Base-by-base conservation (phyloP, 805 yeast genomes). In the Yarrowia osloensis region DNA sequence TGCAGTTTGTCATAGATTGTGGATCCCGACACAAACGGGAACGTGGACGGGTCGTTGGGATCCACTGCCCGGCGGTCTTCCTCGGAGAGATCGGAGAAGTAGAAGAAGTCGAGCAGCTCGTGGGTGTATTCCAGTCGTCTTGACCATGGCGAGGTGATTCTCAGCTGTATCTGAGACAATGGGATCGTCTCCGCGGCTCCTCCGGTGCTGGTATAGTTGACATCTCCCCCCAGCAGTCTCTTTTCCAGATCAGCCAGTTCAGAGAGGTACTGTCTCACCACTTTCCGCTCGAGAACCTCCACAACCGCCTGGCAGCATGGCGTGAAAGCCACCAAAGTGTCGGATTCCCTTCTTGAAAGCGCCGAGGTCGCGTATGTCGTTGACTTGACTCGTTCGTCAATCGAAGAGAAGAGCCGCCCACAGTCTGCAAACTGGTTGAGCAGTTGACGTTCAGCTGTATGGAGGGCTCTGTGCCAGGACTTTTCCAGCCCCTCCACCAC, bases 391-490 rank as follows among this genome's bases (percentile, higher is more conserved):
- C 49, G 22, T 9, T 40, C 63, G 15, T 66, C 54, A 15, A 72
- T 55, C 17, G 37, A 65, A 19, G 63, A 15, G 39, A 68, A 67
- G 29, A 70, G 67, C 61, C 49, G 33, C 49, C 73, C 74, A 42
- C 72, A 67, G 31, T 39, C 42, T 2, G 70, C 68, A 7, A 68
- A 67, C 61, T 70, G 68, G n/a, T 31, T 66, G 22, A 68, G 54
- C 26, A 70, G 49, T 3, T 69, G 67, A 11, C 55, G 69, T 26
- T 71, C 74, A 2, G 72, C 66, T 4, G 70, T 67, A 59, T 70
- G 72, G 21, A 71, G 52, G 4, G 63, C 26, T n/a, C 63, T 61
- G 22, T 33, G 46, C 42, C 40, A 65, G 17, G 57, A 61, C 21
- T 37, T 37, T 7, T 59, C 35, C 35, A 52, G 46, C 8, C 40